Percentiles rank a stretch among this genome's conserved stretches.
Evolutionary conservation across 345 rosid genomes (phyloP).

Genomic region (Lenwebbia sp.): DNA sequence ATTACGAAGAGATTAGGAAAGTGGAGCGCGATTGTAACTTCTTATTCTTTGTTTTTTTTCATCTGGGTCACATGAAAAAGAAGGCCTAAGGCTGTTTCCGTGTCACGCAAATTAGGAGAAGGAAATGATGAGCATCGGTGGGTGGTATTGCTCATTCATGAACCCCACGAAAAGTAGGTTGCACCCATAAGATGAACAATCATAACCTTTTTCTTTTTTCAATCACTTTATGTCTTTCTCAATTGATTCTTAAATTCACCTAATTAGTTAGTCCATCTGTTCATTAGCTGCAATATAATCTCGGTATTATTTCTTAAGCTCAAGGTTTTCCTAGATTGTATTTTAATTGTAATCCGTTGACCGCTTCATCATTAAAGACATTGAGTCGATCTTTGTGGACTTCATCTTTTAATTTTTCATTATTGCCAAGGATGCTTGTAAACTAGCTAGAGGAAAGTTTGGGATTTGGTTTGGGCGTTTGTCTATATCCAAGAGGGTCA

Average conservation of each 20-base stretch:
- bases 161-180: background rate
- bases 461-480: background rate
- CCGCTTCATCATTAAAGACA: rapidly evolving
- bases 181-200: background rate
- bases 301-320: background rate
- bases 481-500: background rate
- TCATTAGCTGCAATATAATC: background rate
- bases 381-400: rapidly evolving
- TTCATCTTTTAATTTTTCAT: too few relatives aligned
- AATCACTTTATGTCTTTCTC: background rate
- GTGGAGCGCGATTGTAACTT: background rate
- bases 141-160: background rate
- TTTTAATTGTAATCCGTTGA: background rate
- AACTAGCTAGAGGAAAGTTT: background rate
- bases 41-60: background rate
- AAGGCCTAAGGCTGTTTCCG: background rate
- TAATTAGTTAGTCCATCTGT: background rate
- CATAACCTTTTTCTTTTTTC: background rate
- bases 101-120: background rate
- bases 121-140: slow-evolving; percentile 1
- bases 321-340: background rate
- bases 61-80: background rate
- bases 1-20: background rate
- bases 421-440: background rate
- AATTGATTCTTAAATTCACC: background rate